Base-by-base conservation (phyloP, 2,329 filamentous ascomycete genomes). In the Orbilia oligospora region DNA sequence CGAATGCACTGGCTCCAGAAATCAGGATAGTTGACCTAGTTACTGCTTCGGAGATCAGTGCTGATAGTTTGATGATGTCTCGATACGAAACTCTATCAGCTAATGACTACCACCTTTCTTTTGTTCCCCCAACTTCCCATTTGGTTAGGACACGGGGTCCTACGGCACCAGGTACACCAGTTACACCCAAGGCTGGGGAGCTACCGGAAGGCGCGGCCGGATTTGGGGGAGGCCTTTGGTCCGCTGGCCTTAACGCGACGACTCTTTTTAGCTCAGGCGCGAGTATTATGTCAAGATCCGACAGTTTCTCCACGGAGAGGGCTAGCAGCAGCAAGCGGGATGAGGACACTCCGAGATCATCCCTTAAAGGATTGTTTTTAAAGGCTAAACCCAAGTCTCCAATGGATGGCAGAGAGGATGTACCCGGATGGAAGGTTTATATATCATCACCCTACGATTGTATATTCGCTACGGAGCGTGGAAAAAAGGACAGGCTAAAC, bases 371-470 rank as follows among this genome's bases (percentile, higher is more conserved):
- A 10, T 24, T 79, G 8, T 67, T 73, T n/a, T 9, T 73, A 12
- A 73, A 73, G 48, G 30, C 71, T n/a, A 73, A 79, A 24, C 36
- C 64, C 84, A 76, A 88, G 86, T 79, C 76, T 5, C 70, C 65
- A n/a, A 79, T 79, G 76, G 71, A 73, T 38, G 82, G 81, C 67
- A 80, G 81, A 3, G 81, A 81, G 24, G 80, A 82, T 61, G 81
- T 87, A 9, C 86, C 88, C 44, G 90, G 91, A 5, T 87, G 91
- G 81, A 92, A 98, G 82, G 92, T 99, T 16, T 97, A 97, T 83
- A 93, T 99, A 48, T 94, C 97, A 82, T 97, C 94, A 82, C 96
- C 96, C 0, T 99, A 97, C 83, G 96, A 99, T 84, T 98, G 94
- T 82, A 91, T 98, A n/a, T 86, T 97, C 69, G 93, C 93, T 0